Evolutionary conservation across 2,329 filamentous ascomycete species (phyloP).

Genomic region (Microcyclospora tardicrescens): DNA sequence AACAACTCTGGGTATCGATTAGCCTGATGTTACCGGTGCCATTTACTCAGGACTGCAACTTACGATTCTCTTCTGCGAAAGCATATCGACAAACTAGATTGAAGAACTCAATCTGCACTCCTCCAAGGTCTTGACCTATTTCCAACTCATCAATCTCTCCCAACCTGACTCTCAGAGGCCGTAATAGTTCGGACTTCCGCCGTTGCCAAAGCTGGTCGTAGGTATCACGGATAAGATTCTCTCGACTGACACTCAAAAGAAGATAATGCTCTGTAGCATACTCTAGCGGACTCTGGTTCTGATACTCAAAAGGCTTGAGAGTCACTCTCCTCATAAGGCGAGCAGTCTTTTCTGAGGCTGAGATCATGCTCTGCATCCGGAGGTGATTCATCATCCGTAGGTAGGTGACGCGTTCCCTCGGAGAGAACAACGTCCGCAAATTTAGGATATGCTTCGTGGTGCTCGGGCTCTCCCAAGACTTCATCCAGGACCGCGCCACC

Average conservation of each 20-base stretch:
- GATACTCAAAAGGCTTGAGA: not conserved
- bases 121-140: slow-evolving; percentile 83
- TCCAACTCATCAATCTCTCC: slow-evolving; percentile 65
- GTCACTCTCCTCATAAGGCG: not conserved
- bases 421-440: slow-evolving; percentile 67
- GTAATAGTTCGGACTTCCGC: slow-evolving; percentile 65
- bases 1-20: slow-evolving; percentile 46
- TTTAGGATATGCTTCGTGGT: slow-evolving; percentile 57
- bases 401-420: slow-evolving; percentile 60
- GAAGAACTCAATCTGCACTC: slow-evolving; percentile 95
- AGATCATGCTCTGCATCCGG: slow-evolving; percentile 39
- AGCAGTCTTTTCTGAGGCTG: slow-evolving; percentile 3
- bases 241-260: slow-evolving; percentile 31
- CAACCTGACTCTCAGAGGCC: slow-evolving; percentile 78
- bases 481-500: slow-evolving; percentile 60
- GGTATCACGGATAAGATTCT: slow-evolving; percentile 28
- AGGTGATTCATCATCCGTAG: slow-evolving; percentile 83
- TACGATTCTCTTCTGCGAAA: slow-evolving; percentile 61
- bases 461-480: slow-evolving; percentile 48
- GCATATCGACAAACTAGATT: slow-evolving; percentile 68
- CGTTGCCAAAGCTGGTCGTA: slow-evolving; percentile 85
- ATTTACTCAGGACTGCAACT: slow-evolving; percentile 13
- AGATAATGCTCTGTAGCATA: slow-evolving; percentile 28
- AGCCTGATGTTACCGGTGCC: not conserved
- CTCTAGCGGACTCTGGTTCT: slow-evolving; percentile 16